Evolutionary conservation across 352 stramenopile genomes (phyloP), one percentile per base, ranked within the genome.

Genomic region (Aphanomyces cochlioides): DNA sequence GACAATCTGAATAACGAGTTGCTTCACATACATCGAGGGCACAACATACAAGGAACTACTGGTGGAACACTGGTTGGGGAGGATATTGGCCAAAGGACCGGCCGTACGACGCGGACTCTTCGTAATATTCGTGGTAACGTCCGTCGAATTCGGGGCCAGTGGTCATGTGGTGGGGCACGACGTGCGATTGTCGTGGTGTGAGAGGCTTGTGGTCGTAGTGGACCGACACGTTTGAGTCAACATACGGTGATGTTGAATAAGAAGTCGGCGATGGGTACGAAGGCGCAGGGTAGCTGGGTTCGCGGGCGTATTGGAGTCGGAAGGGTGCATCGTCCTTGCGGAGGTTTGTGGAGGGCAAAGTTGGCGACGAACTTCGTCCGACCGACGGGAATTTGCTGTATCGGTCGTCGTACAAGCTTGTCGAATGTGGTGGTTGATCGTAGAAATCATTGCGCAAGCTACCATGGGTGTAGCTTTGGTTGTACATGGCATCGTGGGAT

Each of bases 71-170:
- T 10, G 54, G 54, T 5, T 61, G 54, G 28, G 54, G 54, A 28
- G 54, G 54, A 39, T 61, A 61, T 37, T 61, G 54, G 17, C 54
- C 54, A 61, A 61, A 61, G 7, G 15, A 13, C 6, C 54, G 17
- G 28, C 6, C 10, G 28, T 61, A 61, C 3, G 54, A 37, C 19
- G 54, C 17, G 28, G 21, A 3, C 5, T 61, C 54, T 7, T 61
- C 54, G 54, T 61, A 61, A 3, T 61, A 61, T 12, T 61, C 54
- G 54, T 50, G 10, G 43, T 61, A 61, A 12, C 54, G n/a, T 13
- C 28, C 7, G 21, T 61, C 54, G 21, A 61, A 61, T 10, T 58
- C 50, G 10, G 43, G 10, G 7, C 50, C 50, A 17, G 54, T 61
- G 28, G 54, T 61, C 54, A 61, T 61, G 54, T 61, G 54, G 6